These are phyloP conservation scores for Coniochaeta hoffmannii DNA, from an alignment of 2,329 filamentous ascomycete species.

Conservation along the genomic window DNA sequence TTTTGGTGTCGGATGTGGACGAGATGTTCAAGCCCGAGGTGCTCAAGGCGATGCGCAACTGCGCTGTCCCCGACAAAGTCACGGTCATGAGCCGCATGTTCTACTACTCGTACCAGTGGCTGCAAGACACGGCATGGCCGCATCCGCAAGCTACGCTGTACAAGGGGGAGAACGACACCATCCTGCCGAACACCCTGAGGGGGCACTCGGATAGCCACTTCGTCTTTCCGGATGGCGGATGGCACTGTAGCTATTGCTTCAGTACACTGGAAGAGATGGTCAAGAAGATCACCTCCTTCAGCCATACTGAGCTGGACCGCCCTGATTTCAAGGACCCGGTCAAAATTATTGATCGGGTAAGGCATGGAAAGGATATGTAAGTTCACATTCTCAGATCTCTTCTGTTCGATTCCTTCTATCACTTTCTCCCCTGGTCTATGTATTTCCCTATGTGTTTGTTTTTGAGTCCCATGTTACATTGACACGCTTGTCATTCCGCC, in stretches of 20 bases:
- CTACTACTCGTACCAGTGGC: slow-evolving; percentile 31
- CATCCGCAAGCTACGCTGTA: slow-evolving; percentile 38
- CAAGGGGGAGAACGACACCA: slow-evolving; percentile 24
- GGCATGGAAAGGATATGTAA: slow-evolving; percentile 34
- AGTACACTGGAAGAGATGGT: slow-evolving; percentile 30
- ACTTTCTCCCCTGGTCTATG: too few species aligned
- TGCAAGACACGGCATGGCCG: slow-evolving; percentile 27
- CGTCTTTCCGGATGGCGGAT: slow-evolving; percentile 31
- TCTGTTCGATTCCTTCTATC: too few species aligned
- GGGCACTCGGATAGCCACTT: slow-evolving; percentile 18
- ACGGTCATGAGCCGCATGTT: slow-evolving; percentile 27
- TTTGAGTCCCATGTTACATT: too few species aligned
- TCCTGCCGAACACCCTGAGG: slow-evolving; percentile 31
- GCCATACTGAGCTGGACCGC: slow-evolving; percentile 29
- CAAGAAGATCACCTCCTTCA: slow-evolving; percentile 34
- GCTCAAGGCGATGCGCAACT: slow-evolving; percentile 25
- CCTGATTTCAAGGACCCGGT: slow-evolving; percentile 29
- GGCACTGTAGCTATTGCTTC: slow-evolving; percentile 40
- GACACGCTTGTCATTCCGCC: too few species aligned
- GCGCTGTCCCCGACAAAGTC: slow-evolving; percentile 22
- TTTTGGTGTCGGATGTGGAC: slow-evolving; percentile 38
- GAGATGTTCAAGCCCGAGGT: slow-evolving; percentile 32
- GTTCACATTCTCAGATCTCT: slow-evolving; percentile 8
- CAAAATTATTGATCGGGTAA: slow-evolving; percentile 30
- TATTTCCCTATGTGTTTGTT: too few species aligned